phyloP scores from a whole-genome alignment of 2,329 filamentous ascomycete species.

The Leptographium galeiforme region DNA sequence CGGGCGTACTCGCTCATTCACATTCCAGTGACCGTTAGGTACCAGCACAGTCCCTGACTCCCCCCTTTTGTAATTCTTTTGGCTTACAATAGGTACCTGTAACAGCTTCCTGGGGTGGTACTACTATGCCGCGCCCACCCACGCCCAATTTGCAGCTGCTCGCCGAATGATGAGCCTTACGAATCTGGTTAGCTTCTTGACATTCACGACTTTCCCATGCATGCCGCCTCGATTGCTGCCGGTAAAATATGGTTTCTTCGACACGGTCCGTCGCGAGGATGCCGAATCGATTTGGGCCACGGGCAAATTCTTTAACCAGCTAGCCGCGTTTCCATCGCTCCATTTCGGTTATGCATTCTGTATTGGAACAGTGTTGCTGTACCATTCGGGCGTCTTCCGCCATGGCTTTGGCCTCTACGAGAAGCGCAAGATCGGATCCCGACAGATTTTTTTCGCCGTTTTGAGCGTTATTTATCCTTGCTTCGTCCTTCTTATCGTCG shows the following conservation, averaged over 20 bases:
- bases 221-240: constrained; percentile 48
- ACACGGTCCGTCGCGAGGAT: constrained; percentile 36
- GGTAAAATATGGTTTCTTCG: constrained; percentile 34
- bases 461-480: constrained; percentile 37
- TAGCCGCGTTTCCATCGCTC: constrained; percentile 44
- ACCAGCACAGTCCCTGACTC: not conserved
- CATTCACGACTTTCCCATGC: constrained; percentile 50
- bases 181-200: constrained; percentile 45
- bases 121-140: constrained; percentile 39
- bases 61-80: not conserved
- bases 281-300: constrained; percentile 40
- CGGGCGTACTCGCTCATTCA: constrained; percentile 35
- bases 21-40: constrained; percentile 36
- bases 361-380: constrained; percentile 38
- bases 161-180: constrained; percentile 38
- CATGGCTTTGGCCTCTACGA: constrained; percentile 12
- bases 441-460: constrained; percentile 7
- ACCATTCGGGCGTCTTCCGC: constrained; percentile 35
- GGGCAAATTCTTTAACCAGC: constrained; percentile 42
- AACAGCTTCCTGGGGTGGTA: constrained; percentile 49
- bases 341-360: constrained; percentile 43
- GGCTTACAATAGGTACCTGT: constrained; percentile 7
- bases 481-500: constrained; percentile 42
- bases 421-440: not conserved
- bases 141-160: constrained; percentile 21